Evolutionary conservation across 2,329 filamentous ascomycete species (phyloP).

Genomic region (Fusarium coicis): DNA sequence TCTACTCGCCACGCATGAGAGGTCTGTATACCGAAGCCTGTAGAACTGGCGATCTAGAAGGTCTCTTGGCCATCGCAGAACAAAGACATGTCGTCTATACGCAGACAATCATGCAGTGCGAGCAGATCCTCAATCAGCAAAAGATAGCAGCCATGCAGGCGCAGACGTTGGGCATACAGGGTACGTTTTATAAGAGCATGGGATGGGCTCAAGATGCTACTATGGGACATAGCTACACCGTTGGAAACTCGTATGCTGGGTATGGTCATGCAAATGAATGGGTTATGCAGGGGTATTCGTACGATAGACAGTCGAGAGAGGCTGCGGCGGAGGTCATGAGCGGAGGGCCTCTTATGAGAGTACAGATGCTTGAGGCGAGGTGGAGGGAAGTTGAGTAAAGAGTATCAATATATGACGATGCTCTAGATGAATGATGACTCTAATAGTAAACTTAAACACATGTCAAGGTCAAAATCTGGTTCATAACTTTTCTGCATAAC

Average conservation of each 20-base stretch:
- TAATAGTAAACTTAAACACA: neutral
- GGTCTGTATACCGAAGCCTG: constrained; percentile 48
- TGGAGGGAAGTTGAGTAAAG: constrained; percentile 51
- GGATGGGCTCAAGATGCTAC: constrained; percentile 30
- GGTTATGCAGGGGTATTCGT: constrained; percentile 45
- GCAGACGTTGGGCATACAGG: constrained; percentile 40
- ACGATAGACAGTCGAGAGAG: constrained; percentile 45
- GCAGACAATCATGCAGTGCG: constrained; percentile 44
- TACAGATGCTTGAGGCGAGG: constrained; percentile 47
- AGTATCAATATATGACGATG: neutral
- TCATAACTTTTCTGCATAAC: neutral
- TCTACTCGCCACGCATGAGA: constrained; percentile 53
- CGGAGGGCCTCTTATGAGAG: constrained; percentile 22
- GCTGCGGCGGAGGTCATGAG: constrained; percentile 15
- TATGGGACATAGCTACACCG: constrained; percentile 40
- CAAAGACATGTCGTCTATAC: constrained; percentile 46
- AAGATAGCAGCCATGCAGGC: constrained; percentile 42
- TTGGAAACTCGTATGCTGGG: constrained; percentile 47
- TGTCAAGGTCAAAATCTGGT: neutral
- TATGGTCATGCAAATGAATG: constrained; percentile 48
- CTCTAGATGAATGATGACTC: neutral
- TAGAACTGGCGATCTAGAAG: constrained; percentile 31
- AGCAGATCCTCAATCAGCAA: constrained; percentile 43
- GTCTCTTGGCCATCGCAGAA: constrained; percentile 42
- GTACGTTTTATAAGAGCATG: constrained; percentile 41